Base-by-base conservation (phyloP, 257 asterid species). In the Nicotiana undulata region DNA sequence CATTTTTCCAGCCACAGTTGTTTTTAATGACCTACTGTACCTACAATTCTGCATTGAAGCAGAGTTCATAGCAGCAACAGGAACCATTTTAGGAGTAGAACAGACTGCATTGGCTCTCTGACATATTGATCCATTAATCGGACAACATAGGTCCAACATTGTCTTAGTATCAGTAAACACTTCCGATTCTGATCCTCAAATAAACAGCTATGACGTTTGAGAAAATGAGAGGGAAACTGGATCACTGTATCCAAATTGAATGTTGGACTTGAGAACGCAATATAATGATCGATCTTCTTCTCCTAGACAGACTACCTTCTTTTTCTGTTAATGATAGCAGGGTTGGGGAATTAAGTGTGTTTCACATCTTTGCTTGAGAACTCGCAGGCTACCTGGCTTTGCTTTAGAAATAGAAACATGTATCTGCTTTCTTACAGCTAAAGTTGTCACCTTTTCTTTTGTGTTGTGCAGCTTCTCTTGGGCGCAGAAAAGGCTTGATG, bases 401-500 rank as follows among this genome's bases (percentile, higher is more conserved):
- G 72, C 40, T 28, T 64, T 64, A 40, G 61, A 22, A 9, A 40
- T n/a, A 10, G 51, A 65, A 20, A 31, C 37, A 70, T 5, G 24
- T 15, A 24, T 51, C 22, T 55, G 13, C 28, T 26, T 53, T 24
- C 49, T 31, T n/a, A 4, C 75, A 76, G 46, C 76, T 63, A 22
- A 49, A 37, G n/a, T 29, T 13, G 11, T 40, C 22, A n/a, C 32
- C 1, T 67, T 61, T 75, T 16, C n/a, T 26, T 52, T 82, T 53
- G 40, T 40, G 75, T 51, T 63, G 37, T 75, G 64, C 90, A 93
- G 97, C 63, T 92, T 93, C 81, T 92, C 98, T 0, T 90, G 90
- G 89, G 92, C 93, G 20, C 92, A 93, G 76, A 67, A 85, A 79
- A 92, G 96, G 34, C 93, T 84, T 20, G 18, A 88, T 17, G 85